Evolutionary conservation across 371 early-diverging fungal genomes (phyloP).

Genomic region (Rhizomucor miehei): DNA sequence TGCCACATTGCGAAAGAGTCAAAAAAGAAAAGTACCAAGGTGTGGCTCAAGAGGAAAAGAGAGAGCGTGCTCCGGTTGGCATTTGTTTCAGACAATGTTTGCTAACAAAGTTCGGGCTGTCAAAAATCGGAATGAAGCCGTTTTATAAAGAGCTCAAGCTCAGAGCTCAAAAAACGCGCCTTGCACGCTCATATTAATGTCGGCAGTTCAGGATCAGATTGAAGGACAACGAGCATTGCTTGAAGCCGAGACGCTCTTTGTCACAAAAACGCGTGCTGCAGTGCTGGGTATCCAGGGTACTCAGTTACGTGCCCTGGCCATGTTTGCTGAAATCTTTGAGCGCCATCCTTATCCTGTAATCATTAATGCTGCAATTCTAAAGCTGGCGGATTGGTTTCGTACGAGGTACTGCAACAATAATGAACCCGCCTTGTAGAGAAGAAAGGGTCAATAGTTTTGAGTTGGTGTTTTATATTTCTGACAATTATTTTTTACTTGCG

Average conservation of each 20-base stretch:
- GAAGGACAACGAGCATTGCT: conserved; percentile 40
- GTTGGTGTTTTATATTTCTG: not conserved
- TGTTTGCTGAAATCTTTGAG: conserved; percentile 50
- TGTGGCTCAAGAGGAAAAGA: too few species aligned
- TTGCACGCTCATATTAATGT: not conserved
- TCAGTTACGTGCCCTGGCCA: conserved; percentile 52
- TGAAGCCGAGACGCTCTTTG: conserved; percentile 37
- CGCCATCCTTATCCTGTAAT: conserved; percentile 54
- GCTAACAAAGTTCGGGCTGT: too few species aligned
- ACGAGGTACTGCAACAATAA: conserved; percentile 28
- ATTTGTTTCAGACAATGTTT: too few species aligned
- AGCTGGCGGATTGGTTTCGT: conserved; percentile 59
- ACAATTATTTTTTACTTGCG: not conserved
- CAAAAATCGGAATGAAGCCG: too few species aligned
- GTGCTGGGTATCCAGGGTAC: conserved; percentile 35
- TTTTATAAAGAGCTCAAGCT: too few species aligned
- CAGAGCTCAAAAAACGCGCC: too few species aligned
- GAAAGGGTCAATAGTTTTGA: not conserved
- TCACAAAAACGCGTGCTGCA: conserved; percentile 34
- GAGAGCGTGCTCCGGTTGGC: too few species aligned
- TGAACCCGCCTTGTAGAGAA: not conserved
- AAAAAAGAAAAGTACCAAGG: conserved; percentile 1
- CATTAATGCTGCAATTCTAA: conserved; percentile 55
- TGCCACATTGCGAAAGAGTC: conserved; percentile 38
- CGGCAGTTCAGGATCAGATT: conserved; percentile 3